Percentiles rank a stretch among this genome's conserved stretches.
phyloP scores from a whole-genome alignment of 345 rosid species.

The Hibiscus mutabilis region DNA sequence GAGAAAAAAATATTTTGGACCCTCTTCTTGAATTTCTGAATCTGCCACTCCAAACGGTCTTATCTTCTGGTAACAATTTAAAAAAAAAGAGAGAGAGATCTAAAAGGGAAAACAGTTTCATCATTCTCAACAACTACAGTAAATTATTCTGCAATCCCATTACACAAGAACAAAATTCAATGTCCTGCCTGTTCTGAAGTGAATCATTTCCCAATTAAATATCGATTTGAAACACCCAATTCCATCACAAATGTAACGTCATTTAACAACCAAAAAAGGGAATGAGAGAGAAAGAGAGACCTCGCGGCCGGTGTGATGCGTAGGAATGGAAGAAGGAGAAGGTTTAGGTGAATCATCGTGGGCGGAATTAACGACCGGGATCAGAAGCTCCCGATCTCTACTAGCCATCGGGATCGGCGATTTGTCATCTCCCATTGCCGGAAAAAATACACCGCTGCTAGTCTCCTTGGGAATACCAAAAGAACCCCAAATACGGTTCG shows the following conservation, averaged over 20 bases:
- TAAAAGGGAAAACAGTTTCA: neutral
- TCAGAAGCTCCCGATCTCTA: constrained; percentile 88
- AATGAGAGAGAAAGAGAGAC: constrained; percentile 20
- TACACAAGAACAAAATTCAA: neutral
- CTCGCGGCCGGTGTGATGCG: constrained; percentile 83
- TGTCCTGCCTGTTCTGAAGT: neutral
- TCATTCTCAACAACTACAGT: neutral
- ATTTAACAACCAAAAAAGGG: neutral
- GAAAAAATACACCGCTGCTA: neutral
- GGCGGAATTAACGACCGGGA: constrained; percentile 57
- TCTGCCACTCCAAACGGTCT: too few species aligned
- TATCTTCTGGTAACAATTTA: too few species aligned
- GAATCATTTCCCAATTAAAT: neutral
- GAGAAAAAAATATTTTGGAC: too few species aligned
- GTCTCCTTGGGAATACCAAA: neutral
- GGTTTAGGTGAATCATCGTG: constrained; percentile 48
- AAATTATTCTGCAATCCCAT: neutral
- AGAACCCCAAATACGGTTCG: constrained; percentile 12
- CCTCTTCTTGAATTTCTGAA: too few species aligned
- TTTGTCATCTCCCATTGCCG: constrained; percentile 72
- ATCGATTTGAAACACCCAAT: neutral
- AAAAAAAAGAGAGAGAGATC: too few species aligned
- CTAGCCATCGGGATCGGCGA: constrained; percentile 52
- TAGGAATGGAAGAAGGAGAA: constrained; percentile 45
- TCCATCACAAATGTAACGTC: neutral